Evolutionary conservation across 2,329 filamentous ascomycete genomes (phyloP), one percentile per base, ranked within the genome.

Genomic region (Aspergillus uvarum): DNA sequence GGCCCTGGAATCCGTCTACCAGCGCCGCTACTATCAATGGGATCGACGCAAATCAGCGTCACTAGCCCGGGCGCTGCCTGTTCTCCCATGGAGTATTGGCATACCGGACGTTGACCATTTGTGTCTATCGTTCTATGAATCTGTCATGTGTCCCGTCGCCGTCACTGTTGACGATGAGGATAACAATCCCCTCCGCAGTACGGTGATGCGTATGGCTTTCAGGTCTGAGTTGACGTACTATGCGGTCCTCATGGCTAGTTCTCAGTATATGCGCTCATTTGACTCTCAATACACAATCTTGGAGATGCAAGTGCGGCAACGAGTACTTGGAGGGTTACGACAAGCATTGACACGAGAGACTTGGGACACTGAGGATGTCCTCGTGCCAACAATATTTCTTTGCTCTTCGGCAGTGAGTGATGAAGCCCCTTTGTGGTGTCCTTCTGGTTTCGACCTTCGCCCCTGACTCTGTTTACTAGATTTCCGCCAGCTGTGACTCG

Each of bases 191-290:
- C 57, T 59, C 7, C 56, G 57, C 19, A 54, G 47, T 48, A 54
- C 51, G 22, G 57, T 59, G 16, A 58, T 58, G 56, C 56, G 57
- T 21, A 53, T 59, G 44, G 47, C 50, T 16, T 59, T 59, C 44
- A 44, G 51, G 31, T 54, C 51, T 3, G 57, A 59, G 51, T 44
- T 54, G 21, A 47, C 57, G 3, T 55, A 59, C 14, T 59, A 55
- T 49, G 44, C 57, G 12, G 57, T 59, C 1, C 57, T 55, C n/a
- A 59, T 59, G 57, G 32, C 57, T 22, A 59, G 51, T 35, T 51
- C 57, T 21, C 57, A 55, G n/a, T 59, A 59, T 7, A 12, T 59
- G 24, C 51, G 57, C 8, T 59, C 51, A 3, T 26, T 55, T 5
- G 51, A 59, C 1, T 31, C 29, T 14, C 52, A 51, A 26, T 54